phyloP scores from a whole-genome alignment of 805 yeast species.

The Brettanomyces nanus region DNA sequence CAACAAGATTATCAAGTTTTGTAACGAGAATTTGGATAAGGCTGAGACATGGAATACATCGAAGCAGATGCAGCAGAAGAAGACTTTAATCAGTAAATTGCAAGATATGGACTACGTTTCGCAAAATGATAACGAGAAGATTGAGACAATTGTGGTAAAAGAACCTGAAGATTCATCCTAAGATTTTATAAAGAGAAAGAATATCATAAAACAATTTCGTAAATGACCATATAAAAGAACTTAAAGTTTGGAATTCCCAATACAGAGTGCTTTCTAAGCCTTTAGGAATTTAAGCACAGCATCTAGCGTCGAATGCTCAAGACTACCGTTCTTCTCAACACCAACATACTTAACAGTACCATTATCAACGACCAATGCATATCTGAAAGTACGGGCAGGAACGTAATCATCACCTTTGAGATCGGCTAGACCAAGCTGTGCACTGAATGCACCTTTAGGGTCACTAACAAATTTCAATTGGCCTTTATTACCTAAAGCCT shows the following conservation, averaged over 20 bases:
- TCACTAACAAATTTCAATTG: constrained; percentile 45
- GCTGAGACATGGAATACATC: constrained; percentile 71
- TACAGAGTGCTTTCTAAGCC: too few species aligned
- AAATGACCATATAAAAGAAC: too few species aligned
- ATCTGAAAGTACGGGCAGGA: constrained; percentile 56
- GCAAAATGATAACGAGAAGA: constrained; percentile 5
- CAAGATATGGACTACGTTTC: constrained; percentile 18
- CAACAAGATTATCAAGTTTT: constrained; percentile 69
- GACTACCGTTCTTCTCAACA: constrained; percentile 33
- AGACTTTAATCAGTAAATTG: constrained; percentile 19
- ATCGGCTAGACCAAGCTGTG: constrained; percentile 47
- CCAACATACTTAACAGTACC: constrained; percentile 29
- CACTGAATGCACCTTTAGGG: constrained; percentile 52
- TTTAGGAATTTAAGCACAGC: constrained; percentile 2
- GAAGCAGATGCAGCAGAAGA: constrained; percentile 23
- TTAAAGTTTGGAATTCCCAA: too few species aligned
- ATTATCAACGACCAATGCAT: constrained; percentile 57
- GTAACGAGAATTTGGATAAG: constrained; percentile 73
- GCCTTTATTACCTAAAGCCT: constrained; percentile 33
- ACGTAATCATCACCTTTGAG: constrained; percentile 47
- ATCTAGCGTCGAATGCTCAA: constrained; percentile 10
- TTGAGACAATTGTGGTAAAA: constrained; percentile 7
- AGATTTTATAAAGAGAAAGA: neutral
- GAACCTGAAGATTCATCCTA: neutral
- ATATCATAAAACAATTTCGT: too few species aligned